phyloP scores from a whole-genome alignment of 2,329 filamentous ascomycete species.

The Fusarium pseudograminearum region DNA sequence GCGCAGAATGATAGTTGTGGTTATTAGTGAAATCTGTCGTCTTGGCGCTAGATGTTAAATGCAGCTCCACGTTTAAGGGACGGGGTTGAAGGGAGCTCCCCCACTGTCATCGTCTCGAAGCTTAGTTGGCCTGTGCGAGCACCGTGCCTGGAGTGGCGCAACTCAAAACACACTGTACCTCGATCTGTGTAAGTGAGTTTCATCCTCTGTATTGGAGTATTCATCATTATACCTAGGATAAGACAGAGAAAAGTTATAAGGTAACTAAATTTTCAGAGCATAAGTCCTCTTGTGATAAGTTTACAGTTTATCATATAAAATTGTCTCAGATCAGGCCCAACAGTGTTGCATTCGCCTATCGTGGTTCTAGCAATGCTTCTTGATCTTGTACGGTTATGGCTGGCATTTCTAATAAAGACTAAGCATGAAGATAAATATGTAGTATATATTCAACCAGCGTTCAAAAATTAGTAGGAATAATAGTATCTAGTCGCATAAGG shows the following conservation, averaged over 20 bases:
- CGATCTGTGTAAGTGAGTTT: constrained; percentile 10
- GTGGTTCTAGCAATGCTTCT: not conserved
- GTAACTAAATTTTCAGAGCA: not conserved
- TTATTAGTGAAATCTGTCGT: constrained; percentile 38
- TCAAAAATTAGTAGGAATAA: not conserved
- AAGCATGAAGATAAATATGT: too few species aligned
- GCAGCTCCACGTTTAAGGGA: constrained; percentile 38
- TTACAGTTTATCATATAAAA: too few species aligned
- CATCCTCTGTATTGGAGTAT: not conserved
- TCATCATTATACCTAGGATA: not conserved
- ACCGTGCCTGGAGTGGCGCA: constrained; percentile 16
- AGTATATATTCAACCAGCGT: not conserved
- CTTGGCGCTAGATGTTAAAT: constrained; percentile 33
- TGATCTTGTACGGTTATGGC: not conserved
- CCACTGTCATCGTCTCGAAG: constrained; percentile 45
- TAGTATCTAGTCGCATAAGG: too few species aligned
- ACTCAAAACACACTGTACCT: constrained; percentile 7
- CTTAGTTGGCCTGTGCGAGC: constrained; percentile 49
- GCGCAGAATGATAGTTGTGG: constrained; percentile 11
- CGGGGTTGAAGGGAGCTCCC: constrained; percentile 38
- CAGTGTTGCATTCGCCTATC: constrained; percentile 11
- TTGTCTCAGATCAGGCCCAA: not conserved
- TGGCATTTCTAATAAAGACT: not conserved
- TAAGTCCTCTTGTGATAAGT: not conserved
- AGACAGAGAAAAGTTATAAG: not conserved